phyloP scores from a whole-genome alignment of 1,284 basidiomycete genomes.

The Clitocybe nebularis region DNA sequence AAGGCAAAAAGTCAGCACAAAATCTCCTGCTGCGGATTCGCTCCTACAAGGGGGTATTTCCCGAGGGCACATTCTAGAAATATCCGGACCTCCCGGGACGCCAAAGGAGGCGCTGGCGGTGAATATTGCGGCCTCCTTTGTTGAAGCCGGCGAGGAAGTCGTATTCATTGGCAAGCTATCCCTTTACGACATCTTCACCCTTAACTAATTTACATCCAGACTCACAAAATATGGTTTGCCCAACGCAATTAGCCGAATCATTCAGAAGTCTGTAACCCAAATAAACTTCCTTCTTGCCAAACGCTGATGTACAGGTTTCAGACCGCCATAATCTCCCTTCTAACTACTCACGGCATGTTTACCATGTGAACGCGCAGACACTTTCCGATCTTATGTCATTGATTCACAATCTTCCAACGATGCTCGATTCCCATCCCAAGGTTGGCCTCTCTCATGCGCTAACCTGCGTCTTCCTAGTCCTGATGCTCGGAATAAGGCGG shows the following conservation, averaged over 20 bases:
- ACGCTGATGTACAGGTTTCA: slow-evolving; percentile 2
- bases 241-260: slow-evolving; percentile 37
- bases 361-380: slow-evolving; percentile 42
- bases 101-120: slow-evolving; percentile 54
- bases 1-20: slow-evolving; percentile 33
- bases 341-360: slow-evolving; percentile 30
- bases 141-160: slow-evolving; percentile 42
- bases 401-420: slow-evolving; percentile 47
- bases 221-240: slow-evolving; percentile 62
- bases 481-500: slow-evolving; percentile 40
- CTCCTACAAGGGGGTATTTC: slow-evolving; percentile 59
- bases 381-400: slow-evolving; percentile 57
- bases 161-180: slow-evolving; percentile 56
- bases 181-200: neutral
- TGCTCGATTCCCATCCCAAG: slow-evolving; percentile 42
- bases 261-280: slow-evolving; percentile 35
- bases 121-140: slow-evolving; percentile 44
- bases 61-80: slow-evolving; percentile 59
- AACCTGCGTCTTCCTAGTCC: slow-evolving; percentile 3
- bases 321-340: slow-evolving; percentile 20
- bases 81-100: slow-evolving; percentile 71
- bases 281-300: neutral
- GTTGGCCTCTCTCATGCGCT: slow-evolving; percentile 28
- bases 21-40: slow-evolving; percentile 48
- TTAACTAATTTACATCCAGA: slow-evolving; percentile 35